A percentile compares a stretch with the other conserved stretches of the same genome.
phyloP scores from a whole-genome alignment of 306 rosid species.

The Malus sieversii region DNA sequence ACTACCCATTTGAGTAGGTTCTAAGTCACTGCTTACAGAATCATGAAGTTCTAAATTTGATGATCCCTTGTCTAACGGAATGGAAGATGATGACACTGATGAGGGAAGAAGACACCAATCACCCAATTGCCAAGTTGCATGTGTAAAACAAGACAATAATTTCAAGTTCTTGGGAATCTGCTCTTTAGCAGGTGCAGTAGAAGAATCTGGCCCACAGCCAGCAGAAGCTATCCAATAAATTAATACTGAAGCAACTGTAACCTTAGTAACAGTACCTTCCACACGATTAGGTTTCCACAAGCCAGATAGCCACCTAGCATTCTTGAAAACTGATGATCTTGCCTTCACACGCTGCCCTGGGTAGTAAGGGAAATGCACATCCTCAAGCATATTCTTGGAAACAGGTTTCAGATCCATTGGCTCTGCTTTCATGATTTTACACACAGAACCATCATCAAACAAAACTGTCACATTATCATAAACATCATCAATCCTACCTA shows the following conservation, averaged over 20 bases:
- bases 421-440: conserved; percentile 87
- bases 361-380: conserved; percentile 89
- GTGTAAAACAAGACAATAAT: conserved; percentile 78
- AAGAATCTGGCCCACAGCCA: conserved; percentile 91
- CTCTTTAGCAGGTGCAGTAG: conserved; percentile 89
- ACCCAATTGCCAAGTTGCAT: conserved; percentile 95
- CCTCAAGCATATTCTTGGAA: conserved; percentile 79
- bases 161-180: conserved; percentile 86
- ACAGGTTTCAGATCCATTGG: conserved; percentile 83
- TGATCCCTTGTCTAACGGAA: conserved; percentile 39
- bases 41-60: conserved; percentile 52
- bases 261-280: conserved; percentile 93
- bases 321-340: conserved; percentile 83
- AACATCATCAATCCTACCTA: conserved; percentile 93
- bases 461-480: conserved; percentile 89
- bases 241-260: conserved; percentile 87
- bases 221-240: conserved; percentile 98
- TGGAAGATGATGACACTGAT: conserved; percentile 28
- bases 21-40: conserved; percentile 44
- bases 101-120: conserved; percentile 93
- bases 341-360: conserved; percentile 98
- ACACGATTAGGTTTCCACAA: conserved; percentile 88
- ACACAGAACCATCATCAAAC: conserved; percentile 91
- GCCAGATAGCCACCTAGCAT: conserved; percentile 95
- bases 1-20: conserved; percentile 56